These are phyloP conservation scores for Sclerospora graminicola DNA, from an alignment of 352 stramenopile genomes.

Conservation along the genomic window DNA sequence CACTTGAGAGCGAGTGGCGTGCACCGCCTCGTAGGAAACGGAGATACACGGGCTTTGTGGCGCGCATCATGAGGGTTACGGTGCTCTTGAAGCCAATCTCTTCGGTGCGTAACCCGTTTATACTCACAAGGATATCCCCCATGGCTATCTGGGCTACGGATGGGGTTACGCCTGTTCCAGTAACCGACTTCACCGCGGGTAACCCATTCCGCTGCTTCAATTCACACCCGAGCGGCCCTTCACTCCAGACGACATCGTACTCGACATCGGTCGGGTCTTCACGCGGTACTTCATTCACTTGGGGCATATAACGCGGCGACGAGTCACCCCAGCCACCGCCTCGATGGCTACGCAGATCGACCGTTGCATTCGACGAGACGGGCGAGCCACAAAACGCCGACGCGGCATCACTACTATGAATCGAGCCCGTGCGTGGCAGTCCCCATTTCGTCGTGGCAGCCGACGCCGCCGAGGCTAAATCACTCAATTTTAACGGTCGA, in stretches of 20 bases:
- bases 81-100: constrained; percentile 73
- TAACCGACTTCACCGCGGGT: constrained; percentile 61
- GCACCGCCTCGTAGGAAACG: constrained; percentile 38
- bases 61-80: constrained; percentile 60
- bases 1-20: constrained; percentile 15
- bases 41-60: constrained; percentile 67
- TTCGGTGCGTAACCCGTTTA: constrained; percentile 67
- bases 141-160: constrained; percentile 59
- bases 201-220: constrained; percentile 63
- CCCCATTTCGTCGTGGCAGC: constrained; percentile 11
- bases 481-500: constrained; percentile 38
- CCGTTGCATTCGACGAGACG: constrained; percentile 18
- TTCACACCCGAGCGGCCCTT: constrained; percentile 60
- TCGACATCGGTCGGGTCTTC: constrained; percentile 31
- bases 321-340: constrained; percentile 11
- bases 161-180: constrained; percentile 36
- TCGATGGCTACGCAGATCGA: constrained; percentile 19
- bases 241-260: constrained; percentile 71
- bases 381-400: constrained; percentile 23
- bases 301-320: constrained; percentile 10
- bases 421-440: constrained; percentile 14
- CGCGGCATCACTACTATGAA: constrained; percentile 22
- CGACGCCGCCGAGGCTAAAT: constrained; percentile 16
- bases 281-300: constrained; percentile 5
- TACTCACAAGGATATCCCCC: constrained; percentile 56